These are phyloP conservation scores for Cicer cuneatum DNA, from an alignment of 306 rosid genomes.

Conservation along the genomic window DNA sequence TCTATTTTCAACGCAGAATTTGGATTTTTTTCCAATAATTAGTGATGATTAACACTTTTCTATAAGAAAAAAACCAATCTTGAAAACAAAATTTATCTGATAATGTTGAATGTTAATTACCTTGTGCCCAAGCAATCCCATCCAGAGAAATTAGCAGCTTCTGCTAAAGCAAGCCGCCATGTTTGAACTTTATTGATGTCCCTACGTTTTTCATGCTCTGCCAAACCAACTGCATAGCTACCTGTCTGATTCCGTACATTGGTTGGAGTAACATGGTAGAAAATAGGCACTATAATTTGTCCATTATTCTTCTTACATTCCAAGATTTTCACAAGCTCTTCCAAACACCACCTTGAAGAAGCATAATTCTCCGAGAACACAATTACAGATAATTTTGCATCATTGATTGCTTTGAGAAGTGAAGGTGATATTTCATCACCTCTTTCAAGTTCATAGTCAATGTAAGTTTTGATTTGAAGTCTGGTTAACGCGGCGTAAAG, in stretches of 20 bases:
- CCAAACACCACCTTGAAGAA: slow-evolving; percentile 45
- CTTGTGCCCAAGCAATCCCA: slow-evolving; percentile 47
- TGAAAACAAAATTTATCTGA: neutral
- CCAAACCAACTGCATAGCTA: slow-evolving; percentile 33
- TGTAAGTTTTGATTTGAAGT: slow-evolving; percentile 33
- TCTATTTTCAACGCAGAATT: no score
- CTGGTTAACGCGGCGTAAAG: slow-evolving; percentile 30
- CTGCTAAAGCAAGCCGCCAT: slow-evolving; percentile 38
- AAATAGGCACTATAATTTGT: slow-evolving; percentile 40
- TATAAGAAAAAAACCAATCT: neutral
- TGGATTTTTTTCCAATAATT: no score
- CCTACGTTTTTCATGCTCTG: slow-evolving; percentile 3
- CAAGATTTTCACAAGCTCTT: slow-evolving; percentile 38
- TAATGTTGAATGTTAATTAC: slow-evolving; percentile 20
- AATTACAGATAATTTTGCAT: slow-evolving; percentile 23
- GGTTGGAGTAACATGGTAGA: slow-evolving; percentile 39
- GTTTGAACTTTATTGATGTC: slow-evolving; percentile 20
- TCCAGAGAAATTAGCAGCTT: slow-evolving; percentile 47
- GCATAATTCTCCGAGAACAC: slow-evolving; percentile 43
- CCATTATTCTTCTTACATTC: slow-evolving; percentile 34
- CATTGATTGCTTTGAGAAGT: slow-evolving; percentile 38
- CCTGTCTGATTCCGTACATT: slow-evolving; percentile 41
- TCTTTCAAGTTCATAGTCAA: slow-evolving; percentile 43
- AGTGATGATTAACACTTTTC: no score
- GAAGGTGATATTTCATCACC: slow-evolving; percentile 49